Base-by-base conservation (phyloP, 2,329 filamentous ascomycete genomes). In the Sordariomycetes sp. region DNA sequence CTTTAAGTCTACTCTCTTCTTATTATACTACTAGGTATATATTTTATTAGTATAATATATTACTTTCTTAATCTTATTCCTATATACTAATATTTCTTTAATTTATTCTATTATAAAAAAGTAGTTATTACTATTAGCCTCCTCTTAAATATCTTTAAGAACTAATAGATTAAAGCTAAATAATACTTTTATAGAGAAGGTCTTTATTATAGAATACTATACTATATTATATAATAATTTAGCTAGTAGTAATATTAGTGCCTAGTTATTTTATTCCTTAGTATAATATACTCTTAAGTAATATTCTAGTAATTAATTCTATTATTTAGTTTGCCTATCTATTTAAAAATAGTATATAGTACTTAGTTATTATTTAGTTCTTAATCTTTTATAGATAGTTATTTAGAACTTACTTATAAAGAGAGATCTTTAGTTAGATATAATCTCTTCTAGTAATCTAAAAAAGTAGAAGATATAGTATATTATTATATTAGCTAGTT, bases 201-300 rank as follows among this genome's bases (percentile, higher is more conserved):
- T 35, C 24, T 32, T 54, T 18, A 32, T 54, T 52, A 18, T 51
- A 24, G 55, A 35, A 16, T 22, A 52, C 24, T 53, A 46, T 11
- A 24, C 50, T 18, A 40, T 58, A 54, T 58, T 60, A 54, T 58
- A 58, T 7, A 32, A 25, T 20, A 60, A 50, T 34, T 60, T 37
- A 11, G 37, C 37, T 20, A 52, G n/a, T 35, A 53, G 52, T 55
- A 58, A n/a, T n/a, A 53, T 34, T 24, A 16, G 5, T 40, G 53
- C 53, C 52, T 56, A 60, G 53, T 58, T 35, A 35, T 60, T 22
- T 37, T 60, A 57, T 59, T 59, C 7, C 18, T 52, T 55, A 43
- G 55, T 59, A 59, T 58, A 55, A 46, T 60, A 59, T 12, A 18
- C 28, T 22, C 20, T 22, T 54, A 57, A 32, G 54, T 59, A 59